These are phyloP conservation scores for Bacidia gigantensis DNA, from an alignment of 495 filamentous ascomycete species.

Conservation along the genomic window DNA sequence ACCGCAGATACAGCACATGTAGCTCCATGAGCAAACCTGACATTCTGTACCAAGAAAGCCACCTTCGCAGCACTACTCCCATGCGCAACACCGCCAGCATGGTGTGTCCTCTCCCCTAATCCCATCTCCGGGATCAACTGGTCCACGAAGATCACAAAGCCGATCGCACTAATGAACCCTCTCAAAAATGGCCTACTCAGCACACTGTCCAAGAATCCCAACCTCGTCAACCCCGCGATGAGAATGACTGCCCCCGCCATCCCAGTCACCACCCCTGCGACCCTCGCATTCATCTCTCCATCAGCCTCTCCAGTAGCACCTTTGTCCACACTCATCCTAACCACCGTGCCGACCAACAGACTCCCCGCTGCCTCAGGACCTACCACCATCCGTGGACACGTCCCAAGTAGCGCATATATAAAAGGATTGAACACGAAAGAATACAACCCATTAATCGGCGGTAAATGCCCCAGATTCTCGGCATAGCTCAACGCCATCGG, in stretches of 20 bases:
- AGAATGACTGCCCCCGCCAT: slow-evolving; percentile 81
- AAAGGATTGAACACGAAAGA: slow-evolving; percentile 85
- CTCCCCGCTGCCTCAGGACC: slow-evolving; percentile 92
- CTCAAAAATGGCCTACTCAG: slow-evolving; percentile 82
- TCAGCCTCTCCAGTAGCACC: slow-evolving; percentile 59
- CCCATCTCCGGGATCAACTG: slow-evolving; percentile 87
- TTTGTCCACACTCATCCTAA: slow-evolving; percentile 58
- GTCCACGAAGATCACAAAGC: slow-evolving; percentile 89
- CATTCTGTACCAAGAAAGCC: slow-evolving; percentile 58
- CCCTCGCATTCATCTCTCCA: slow-evolving; percentile 52
- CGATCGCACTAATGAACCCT: slow-evolving; percentile 93
- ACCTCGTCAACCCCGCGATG: slow-evolving; percentile 61
- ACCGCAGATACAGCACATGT: slow-evolving; percentile 62
- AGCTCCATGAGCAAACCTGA: slow-evolving; percentile 49
- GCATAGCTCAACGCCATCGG: slow-evolving; percentile 92
- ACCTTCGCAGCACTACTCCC: slow-evolving; percentile 78
- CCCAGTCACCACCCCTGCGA: slow-evolving; percentile 81
- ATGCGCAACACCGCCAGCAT: slow-evolving; percentile 44
- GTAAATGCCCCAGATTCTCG: slow-evolving; percentile 86
- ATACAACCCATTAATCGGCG: slow-evolving; percentile 91
- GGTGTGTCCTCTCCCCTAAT: slow-evolving; percentile 40
- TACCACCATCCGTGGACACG: slow-evolving; percentile 83
- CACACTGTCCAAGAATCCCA: slow-evolving; percentile 94
- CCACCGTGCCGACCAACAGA: slow-evolving; percentile 74
- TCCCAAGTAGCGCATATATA: slow-evolving; percentile 80